phyloP scores from a whole-genome alignment of 306 rosid genomes.

The Dalbergia cochinchinensis region DNA sequence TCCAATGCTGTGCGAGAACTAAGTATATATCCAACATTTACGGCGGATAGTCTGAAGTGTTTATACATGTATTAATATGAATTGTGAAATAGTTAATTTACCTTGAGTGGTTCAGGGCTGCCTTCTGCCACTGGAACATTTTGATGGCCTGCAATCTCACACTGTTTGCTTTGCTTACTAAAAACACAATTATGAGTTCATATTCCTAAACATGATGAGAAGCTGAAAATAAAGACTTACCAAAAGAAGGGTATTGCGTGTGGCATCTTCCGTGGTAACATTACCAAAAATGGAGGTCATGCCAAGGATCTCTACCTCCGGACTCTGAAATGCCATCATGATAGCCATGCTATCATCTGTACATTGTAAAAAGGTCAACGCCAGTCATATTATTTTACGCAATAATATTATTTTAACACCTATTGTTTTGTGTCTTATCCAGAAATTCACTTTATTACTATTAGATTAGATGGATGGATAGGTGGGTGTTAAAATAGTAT shows the following conservation, averaged over 20 bases:
- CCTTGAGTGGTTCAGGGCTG: slow-evolving; percentile 82
- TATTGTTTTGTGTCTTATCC: too few species aligned
- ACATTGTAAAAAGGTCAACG: slow-evolving; percentile 33
- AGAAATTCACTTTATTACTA: too few species aligned
- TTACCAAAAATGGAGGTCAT: slow-evolving; percentile 87
- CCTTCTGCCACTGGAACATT: slow-evolving; percentile 90
- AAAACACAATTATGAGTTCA: slow-evolving; percentile 59
- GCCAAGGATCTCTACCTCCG: slow-evolving; percentile 79
- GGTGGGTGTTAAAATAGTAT: too few species aligned
- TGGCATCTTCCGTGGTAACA: slow-evolving; percentile 69
- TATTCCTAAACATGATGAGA: slow-evolving; percentile 34
- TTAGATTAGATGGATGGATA: too few species aligned
- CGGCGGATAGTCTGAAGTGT: too few species aligned
- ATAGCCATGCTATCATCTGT: slow-evolving; percentile 92
- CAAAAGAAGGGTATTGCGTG: slow-evolving; percentile 88
- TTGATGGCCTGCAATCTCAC: slow-evolving; percentile 93
- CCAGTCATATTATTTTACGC: background rate
- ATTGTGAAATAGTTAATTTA: slow-evolving; percentile 38
- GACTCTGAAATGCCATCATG: slow-evolving; percentile 85
- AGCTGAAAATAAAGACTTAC: slow-evolving; percentile 57
- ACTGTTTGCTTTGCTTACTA: slow-evolving; percentile 83
- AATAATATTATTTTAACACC: too few species aligned
- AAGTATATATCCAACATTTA: too few species aligned
- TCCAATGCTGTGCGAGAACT: background rate
- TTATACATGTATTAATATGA: background rate